Evolutionary conservation across 257 asterid genomes (phyloP).

Genomic region (Galeopsis tetrahit): DNA sequence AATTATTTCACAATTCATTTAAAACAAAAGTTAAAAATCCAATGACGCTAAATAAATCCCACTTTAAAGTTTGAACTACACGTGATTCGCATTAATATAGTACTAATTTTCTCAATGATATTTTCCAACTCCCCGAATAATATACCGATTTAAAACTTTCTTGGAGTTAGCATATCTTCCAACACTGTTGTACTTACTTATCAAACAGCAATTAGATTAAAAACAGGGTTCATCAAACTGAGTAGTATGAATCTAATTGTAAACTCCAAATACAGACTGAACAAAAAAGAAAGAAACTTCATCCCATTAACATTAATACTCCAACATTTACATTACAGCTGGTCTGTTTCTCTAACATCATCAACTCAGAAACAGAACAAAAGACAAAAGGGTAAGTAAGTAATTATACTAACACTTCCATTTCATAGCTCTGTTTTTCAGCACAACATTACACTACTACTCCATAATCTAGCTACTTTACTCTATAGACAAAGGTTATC

Average conservation of each 20-base stretch:
- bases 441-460: constrained; percentile 33
- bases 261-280: not conserved
- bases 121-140: too few species aligned
- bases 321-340: constrained; percentile 18
- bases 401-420: constrained; percentile 30
- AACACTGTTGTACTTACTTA: not conserved
- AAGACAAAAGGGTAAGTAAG: constrained; percentile 27
- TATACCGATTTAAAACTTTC: too few species aligned
- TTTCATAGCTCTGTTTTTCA: constrained; percentile 23
- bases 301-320: constrained; percentile 19
- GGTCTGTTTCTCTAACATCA: constrained; percentile 28
- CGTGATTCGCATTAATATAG: too few species aligned
- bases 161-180: too few species aligned
- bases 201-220: too few species aligned
- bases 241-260: not conserved
- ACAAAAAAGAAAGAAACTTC: constrained; percentile 29
- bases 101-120: too few species aligned
- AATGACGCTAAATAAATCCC: too few species aligned
- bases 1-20: too few species aligned
- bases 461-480: constrained; percentile 28
- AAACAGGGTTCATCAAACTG: not conserved
- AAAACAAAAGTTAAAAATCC: too few species aligned
- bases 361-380: constrained; percentile 6
- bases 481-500: constrained; percentile 31
- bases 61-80: too few species aligned